Evolutionary conservation across 2,329 filamentous ascomycete genomes (phyloP).

Genomic region (Venturia asperata): DNA sequence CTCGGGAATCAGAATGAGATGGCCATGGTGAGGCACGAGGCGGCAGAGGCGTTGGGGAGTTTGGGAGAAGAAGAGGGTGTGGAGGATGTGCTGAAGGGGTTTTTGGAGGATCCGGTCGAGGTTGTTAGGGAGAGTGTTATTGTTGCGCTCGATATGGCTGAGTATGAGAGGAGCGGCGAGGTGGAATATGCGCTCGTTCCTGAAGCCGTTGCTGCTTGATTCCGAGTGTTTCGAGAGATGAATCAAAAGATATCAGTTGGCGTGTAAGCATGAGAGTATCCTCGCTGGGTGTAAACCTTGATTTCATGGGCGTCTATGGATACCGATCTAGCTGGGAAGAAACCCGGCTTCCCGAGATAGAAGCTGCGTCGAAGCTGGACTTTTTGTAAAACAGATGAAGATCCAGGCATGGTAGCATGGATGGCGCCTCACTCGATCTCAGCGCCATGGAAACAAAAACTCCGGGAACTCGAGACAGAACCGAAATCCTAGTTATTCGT

Average conservation of each 20-base stretch:
- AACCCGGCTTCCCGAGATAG: neutral
- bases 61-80: conserved; percentile 91
- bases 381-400: neutral
- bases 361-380: neutral
- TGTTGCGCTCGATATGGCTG: conserved; percentile 95
- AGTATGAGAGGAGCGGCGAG: conserved; percentile 85
- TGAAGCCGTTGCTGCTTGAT: conserved; percentile 25
- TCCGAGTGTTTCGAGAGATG: neutral
- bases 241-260: neutral
- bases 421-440: neutral
- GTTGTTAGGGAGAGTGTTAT: conserved; percentile 93
- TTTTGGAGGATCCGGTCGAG: conserved; percentile 82
- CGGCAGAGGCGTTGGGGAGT: conserved; percentile 90
- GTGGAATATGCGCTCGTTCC: conserved; percentile 89
- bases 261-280: neutral
- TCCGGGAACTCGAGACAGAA: neutral
- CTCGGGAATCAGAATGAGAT: conserved; percentile 74
- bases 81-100: conserved; percentile 73
- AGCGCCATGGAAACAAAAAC: no score
- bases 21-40: conserved; percentile 97
- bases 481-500: conserved; percentile 48
- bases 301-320: neutral
- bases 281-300: neutral
- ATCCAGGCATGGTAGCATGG: neutral
- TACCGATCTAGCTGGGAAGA: neutral